These are phyloP conservation scores for Picochlorum sp. DNA, from an alignment of 139 green algal species.

Conservation along the genomic window DNA sequence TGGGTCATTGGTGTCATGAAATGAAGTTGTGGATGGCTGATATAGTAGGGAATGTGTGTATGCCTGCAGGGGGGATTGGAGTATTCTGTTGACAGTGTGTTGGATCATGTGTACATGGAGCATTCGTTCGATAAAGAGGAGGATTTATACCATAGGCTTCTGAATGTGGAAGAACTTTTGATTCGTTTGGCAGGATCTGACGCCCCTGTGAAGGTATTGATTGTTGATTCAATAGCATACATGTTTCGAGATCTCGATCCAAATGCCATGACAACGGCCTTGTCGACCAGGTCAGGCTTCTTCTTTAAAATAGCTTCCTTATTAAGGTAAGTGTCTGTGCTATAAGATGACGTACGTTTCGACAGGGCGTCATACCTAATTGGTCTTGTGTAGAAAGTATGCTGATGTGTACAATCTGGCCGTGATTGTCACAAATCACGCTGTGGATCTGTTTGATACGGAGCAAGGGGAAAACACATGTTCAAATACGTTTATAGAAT, in stretches of 20 bases:
- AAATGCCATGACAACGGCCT: background rate
- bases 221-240: conserved; percentile 67
- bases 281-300: conserved; percentile 7
- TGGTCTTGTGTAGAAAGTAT: conserved; percentile 31
- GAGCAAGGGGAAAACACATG: background rate
- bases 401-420: conserved; percentile 38
- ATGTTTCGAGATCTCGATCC: conserved; percentile 45
- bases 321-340: background rate
- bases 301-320: background rate
- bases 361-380: conserved; percentile 32
- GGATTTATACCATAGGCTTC: background rate
- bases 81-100: too few species aligned
- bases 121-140: background rate
- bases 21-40: too few species aligned
- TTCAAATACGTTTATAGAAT: background rate
- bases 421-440: conserved; percentile 64
- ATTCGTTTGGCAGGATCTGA: background rate
- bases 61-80: too few species aligned
- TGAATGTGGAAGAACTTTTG: background rate
- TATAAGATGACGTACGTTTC: background rate
- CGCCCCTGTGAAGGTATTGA: conserved; percentile 32
- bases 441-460: conserved; percentile 36
- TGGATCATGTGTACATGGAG: too few species aligned
- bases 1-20: too few species aligned
- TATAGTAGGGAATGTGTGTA: too few species aligned